Percentiles rank a stretch among this genome's conserved stretches.
Evolutionary conservation across 441 rosid genomes (phyloP).

Genomic region (Arabidopsis lyrata): DNA sequence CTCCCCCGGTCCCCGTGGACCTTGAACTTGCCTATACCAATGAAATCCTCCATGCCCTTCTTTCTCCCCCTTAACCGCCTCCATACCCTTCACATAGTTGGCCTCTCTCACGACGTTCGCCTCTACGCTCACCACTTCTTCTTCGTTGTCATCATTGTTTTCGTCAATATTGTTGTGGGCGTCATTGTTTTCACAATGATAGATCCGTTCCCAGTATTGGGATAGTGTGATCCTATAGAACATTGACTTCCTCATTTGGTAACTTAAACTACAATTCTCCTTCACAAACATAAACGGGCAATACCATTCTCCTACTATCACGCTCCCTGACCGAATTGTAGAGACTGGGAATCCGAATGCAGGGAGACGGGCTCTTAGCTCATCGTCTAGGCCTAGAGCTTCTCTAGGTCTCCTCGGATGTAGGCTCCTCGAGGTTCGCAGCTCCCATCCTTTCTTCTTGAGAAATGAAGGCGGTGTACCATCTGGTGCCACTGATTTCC

Average conservation of each 20-base stretch:
- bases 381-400: slow-evolving; percentile 56
- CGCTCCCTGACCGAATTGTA: slow-evolving; percentile 42
- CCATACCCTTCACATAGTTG: slow-evolving; percentile 47
- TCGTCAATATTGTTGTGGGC: not conserved
- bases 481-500: slow-evolving; percentile 51
- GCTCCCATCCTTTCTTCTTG: slow-evolving; percentile 59
- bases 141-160: slow-evolving; percentile 41
- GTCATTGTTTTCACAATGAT: slow-evolving; percentile 45
- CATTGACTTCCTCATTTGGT: slow-evolving; percentile 55
- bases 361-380: slow-evolving; percentile 53
- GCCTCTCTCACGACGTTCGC: slow-evolving; percentile 47
- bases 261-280: slow-evolving; percentile 46
- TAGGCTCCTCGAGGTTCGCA: slow-evolving; percentile 43
- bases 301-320: slow-evolving; percentile 66
- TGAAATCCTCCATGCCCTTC: slow-evolving; percentile 48
- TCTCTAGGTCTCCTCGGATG: slow-evolving; percentile 47
- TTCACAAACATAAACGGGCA: slow-evolving; percentile 62
- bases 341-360: slow-evolving; percentile 42
- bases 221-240: slow-evolving; percentile 60
- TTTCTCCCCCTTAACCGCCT: slow-evolving; percentile 46
- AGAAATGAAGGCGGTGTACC: slow-evolving; percentile 57
- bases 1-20: slow-evolving; percentile 26
- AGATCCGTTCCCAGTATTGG: slow-evolving; percentile 60
- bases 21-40: slow-evolving; percentile 47
- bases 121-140: slow-evolving; percentile 44